Conservation (phyloP, 805 yeast species). For the Wickerhamomyces strasburgensis region DNA sequence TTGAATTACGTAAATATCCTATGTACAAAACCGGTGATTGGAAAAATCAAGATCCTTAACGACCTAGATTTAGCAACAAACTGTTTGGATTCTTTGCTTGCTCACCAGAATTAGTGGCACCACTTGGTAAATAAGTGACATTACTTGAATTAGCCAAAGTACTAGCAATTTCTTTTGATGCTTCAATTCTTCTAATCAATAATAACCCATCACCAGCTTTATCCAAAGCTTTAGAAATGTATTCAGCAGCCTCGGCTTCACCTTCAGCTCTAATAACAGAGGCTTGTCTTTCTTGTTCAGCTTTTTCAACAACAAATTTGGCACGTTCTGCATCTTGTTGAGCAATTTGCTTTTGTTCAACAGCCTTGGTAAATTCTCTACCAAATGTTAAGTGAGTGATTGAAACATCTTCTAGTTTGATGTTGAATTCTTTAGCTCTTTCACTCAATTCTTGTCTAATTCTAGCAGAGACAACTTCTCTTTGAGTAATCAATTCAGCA, state of each 20-base stretch:
- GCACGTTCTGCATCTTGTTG: slow-evolving; percentile 99
- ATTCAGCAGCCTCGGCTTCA: slow-evolving; percentile 98
- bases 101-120: slow-evolving; percentile 34
- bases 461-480: slow-evolving; percentile 88
- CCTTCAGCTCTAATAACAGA: slow-evolving; percentile 96
- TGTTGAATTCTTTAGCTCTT: slow-evolving; percentile 85
- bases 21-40: slow-evolving; percentile 2
- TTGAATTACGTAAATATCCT: not conserved
- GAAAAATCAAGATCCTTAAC: slow-evolving; percentile 29
- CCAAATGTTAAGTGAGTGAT: slow-evolving; percentile 98
- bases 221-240: slow-evolving; percentile 83
- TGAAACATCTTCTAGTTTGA: slow-evolving; percentile 91
- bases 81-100: slow-evolving; percentile 39
- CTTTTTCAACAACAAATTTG: slow-evolving; percentile 85
- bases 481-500: slow-evolving; percentile 93
- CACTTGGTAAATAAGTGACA: slow-evolving; percentile 79
- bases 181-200: slow-evolving; percentile 91
- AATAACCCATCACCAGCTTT: slow-evolving; percentile 96
- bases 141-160: slow-evolving; percentile 81
- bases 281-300: slow-evolving; percentile 96
- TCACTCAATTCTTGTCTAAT: slow-evolving; percentile 80
- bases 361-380: slow-evolving; percentile 94
- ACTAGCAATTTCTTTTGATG: slow-evolving; percentile 90
- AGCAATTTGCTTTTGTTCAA: slow-evolving; percentile 97
- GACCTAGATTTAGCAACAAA: slow-evolving; percentile 64